These are phyloP conservation scores for Berkeleyomyces rouxiae DNA, from an alignment of 2,329 filamentous ascomycete genomes.

Conservation along the genomic window DNA sequence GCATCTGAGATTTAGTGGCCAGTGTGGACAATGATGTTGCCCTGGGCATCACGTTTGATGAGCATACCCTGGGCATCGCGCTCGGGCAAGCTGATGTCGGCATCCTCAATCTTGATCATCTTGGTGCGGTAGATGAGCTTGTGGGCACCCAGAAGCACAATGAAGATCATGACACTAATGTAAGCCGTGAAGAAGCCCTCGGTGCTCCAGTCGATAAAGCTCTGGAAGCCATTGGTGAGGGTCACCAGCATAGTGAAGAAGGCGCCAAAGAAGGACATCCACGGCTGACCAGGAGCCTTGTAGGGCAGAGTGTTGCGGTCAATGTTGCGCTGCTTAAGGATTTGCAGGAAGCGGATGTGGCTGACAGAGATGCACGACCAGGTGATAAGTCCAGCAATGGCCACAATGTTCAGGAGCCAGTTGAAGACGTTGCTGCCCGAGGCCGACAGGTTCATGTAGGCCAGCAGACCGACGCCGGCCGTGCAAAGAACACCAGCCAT, in stretches of 20 bases:
- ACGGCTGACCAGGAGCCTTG: slow-evolving; percentile 44
- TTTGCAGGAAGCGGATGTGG: slow-evolving; percentile 50
- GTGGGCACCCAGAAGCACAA: slow-evolving; percentile 42
- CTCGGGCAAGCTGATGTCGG: slow-evolving; percentile 19
- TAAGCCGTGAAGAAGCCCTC: slow-evolving; percentile 48
- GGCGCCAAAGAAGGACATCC: slow-evolving; percentile 46
- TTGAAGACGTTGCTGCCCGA: slow-evolving; percentile 45
- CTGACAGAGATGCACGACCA: slow-evolving; percentile 51
- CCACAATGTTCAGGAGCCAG: slow-evolving; percentile 57
- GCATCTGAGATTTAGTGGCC: not conserved
- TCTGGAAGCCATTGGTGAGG: slow-evolving; percentile 51
- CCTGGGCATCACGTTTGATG: not conserved
- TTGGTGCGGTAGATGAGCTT: slow-evolving; percentile 32
- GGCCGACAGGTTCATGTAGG: slow-evolving; percentile 48
- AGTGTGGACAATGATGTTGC: not conserved
- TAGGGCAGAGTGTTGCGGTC: slow-evolving; percentile 43
- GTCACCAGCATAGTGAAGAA: slow-evolving; percentile 48
- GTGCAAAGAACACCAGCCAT: slow-evolving; percentile 38
- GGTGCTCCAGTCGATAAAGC: slow-evolving; percentile 46
- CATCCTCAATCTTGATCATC: slow-evolving; percentile 22
- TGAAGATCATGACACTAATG: slow-evolving; percentile 46
- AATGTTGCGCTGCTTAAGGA: slow-evolving; percentile 38
- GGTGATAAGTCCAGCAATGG: slow-evolving; percentile 51
- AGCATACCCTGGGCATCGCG: slow-evolving; percentile 1
- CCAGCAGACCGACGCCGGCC: slow-evolving; percentile 43